These are phyloP conservation scores for Malassezia equina DNA, from an alignment of 1,284 basidiomycete genomes.

Conservation along the genomic window DNA sequence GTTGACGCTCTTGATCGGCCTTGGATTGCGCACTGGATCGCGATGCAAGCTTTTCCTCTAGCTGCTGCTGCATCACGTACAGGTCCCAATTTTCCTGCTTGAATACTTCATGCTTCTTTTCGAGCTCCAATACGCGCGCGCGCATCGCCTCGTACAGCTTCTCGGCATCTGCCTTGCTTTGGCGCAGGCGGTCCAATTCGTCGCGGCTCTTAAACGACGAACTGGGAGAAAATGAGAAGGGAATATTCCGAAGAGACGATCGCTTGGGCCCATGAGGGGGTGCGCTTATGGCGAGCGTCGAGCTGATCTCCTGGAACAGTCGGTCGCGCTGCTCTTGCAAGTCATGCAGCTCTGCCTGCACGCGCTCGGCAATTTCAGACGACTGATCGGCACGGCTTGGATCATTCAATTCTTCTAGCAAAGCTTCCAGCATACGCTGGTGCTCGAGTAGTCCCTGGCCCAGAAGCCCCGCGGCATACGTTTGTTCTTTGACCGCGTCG, in stretches of 20 bases:
- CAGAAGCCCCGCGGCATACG: constrained; percentile 33
- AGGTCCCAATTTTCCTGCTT: constrained; percentile 99
- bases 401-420: constrained; percentile 28
- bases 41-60: constrained; percentile 62
- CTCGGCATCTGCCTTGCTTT: constrained; percentile 11
- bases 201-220: constrained; percentile 1
- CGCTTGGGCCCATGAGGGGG: not conserved
- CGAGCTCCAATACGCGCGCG: constrained; percentile 13
- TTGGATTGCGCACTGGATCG: constrained; percentile 61
- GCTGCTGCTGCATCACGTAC: constrained; percentile 80
- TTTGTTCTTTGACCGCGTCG: constrained; percentile 14
- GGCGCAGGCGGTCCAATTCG: constrained; percentile 4
- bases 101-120: constrained; percentile 60
- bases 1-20: constrained; percentile 70
- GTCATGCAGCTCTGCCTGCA: constrained; percentile 12
- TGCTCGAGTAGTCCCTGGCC: constrained; percentile 36
- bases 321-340: constrained; percentile 11
- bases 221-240: constrained; percentile 1
- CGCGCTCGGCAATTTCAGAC: constrained; percentile 6
- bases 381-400: constrained; percentile 2
- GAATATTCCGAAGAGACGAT: not conserved
- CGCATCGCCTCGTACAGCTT: constrained; percentile 5
- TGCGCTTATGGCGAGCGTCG: not conserved
- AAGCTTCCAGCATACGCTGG: constrained; percentile 30
- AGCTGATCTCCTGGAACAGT: constrained; percentile 8